A percentile compares a stretch with the other conserved stretches of the same genome.
Conservation (phyloP, 306 rosid genomes). For the Cicer judaicum region DNA sequence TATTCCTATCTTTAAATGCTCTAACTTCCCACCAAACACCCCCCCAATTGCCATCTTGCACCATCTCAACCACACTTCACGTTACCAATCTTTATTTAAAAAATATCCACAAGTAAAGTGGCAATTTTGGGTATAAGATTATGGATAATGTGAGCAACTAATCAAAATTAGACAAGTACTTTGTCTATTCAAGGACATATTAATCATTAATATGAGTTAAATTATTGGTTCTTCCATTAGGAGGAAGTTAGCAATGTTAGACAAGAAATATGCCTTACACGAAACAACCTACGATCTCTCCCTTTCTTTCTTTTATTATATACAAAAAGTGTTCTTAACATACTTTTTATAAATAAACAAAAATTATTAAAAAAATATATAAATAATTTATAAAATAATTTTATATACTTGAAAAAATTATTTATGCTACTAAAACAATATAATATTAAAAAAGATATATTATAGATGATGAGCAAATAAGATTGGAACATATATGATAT, state of each 20-base stretch:
- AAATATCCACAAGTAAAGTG: constrained; percentile 1
- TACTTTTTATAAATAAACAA: too few relatives aligned
- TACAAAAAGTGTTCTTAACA: background rate
- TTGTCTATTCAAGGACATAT: background rate
- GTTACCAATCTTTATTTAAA: background rate
- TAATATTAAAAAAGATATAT: too few relatives aligned
- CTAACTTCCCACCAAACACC: constrained; percentile 53
- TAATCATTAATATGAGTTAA: background rate
- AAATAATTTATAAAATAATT: too few relatives aligned
- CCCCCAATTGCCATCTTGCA: constrained; percentile 36
- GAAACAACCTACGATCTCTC: constrained; percentile 32
- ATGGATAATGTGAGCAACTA: background rate
- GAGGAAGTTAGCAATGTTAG: constrained; percentile 28
- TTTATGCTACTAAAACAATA: too few relatives aligned
- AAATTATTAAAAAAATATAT: too few relatives aligned
- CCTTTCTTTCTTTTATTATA: background rate
- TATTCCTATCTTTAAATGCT: constrained; percentile 30
- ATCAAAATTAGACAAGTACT: background rate
- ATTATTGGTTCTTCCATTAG: background rate
- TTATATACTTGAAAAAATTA: too few relatives aligned
- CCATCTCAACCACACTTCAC: constrained; percentile 32
- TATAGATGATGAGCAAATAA: too few relatives aligned
- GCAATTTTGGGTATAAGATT: constrained; percentile 37
- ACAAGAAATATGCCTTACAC: constrained; percentile 43
- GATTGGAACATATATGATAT: too few relatives aligned